A percentile compares a stretch with the other conserved stretches of the same genome.
Conservation (phyloP, 2,329 filamentous ascomycete species). For the Aplosporella prunicola region DNA sequence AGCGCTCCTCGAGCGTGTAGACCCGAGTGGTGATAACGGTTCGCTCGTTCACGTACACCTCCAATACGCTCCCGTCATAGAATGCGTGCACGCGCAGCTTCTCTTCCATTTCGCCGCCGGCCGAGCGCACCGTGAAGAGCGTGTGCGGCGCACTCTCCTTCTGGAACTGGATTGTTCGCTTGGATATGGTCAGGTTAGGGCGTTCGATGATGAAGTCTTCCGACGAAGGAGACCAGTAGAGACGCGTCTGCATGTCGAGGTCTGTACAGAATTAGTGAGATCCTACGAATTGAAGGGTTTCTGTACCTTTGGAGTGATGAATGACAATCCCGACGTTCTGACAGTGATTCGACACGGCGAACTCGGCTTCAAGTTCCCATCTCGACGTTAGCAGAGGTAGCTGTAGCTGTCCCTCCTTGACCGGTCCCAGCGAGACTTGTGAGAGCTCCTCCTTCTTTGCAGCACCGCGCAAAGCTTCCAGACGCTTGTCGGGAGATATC, state of each 20-base stretch:
- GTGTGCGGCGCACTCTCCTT: constrained; percentile 34
- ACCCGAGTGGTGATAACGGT: constrained; percentile 11
- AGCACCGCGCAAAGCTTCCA: constrained; percentile 16
- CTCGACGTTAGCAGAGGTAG: constrained; percentile 9
- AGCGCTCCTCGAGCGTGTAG: constrained; percentile 21
- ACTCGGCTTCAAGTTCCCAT: constrained; percentile 18
- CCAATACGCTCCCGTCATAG: constrained; percentile 30
- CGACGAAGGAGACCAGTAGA: constrained; percentile 29
- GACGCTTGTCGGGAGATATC: constrained; percentile 2
- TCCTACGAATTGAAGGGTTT: background rate
- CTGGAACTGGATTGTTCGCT: constrained; percentile 25
- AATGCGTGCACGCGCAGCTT: constrained; percentile 33
- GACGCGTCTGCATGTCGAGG: constrained; percentile 23
- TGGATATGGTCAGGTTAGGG: constrained; percentile 21
- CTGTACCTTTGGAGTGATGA: constrained; percentile 16
- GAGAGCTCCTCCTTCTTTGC: constrained; percentile 16
- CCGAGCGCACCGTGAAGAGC: constrained; percentile 29
- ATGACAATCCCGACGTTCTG: constrained; percentile 16
- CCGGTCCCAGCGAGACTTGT: background rate
- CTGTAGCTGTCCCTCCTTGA: background rate
- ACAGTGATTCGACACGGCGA: constrained; percentile 15
- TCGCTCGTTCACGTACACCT: constrained; percentile 30
- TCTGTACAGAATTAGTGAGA: constrained; percentile 15
- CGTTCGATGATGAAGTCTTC: constrained; percentile 36
- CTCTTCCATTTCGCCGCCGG: constrained; percentile 16